phyloP scores from a whole-genome alignment of 2,329 filamentous ascomycete genomes.

The Geosmithia flava region DNA sequence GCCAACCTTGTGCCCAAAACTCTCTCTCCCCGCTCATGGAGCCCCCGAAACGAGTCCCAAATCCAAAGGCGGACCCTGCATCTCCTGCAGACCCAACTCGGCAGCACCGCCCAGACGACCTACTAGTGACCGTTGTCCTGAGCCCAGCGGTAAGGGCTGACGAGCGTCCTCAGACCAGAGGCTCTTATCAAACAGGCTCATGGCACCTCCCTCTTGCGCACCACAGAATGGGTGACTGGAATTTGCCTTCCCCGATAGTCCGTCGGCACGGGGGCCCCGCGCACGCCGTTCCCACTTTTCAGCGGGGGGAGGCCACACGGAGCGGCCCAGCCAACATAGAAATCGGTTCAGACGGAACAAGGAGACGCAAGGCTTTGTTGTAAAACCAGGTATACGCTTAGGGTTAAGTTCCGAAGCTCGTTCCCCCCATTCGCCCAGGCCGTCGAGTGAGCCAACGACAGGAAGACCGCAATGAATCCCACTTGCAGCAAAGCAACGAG shows the following conservation, averaged over 20 bases:
- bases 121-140: constrained; percentile 36
- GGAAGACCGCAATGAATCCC: constrained; percentile 23
- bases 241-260: constrained; percentile 34
- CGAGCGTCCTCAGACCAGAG: constrained; percentile 61
- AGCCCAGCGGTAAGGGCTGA: constrained; percentile 58
- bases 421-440: constrained; percentile 40
- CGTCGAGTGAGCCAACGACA: constrained; percentile 23
- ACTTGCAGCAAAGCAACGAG: constrained; percentile 32
- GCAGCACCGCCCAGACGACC: constrained; percentile 22
- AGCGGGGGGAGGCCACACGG: constrained; percentile 26
- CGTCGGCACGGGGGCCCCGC: constrained; percentile 20
- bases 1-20: constrained; percentile 32
- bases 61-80: constrained; percentile 3
- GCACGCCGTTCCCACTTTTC: constrained; percentile 32
- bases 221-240: constrained; percentile 37
- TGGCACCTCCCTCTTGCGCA: constrained; percentile 51
- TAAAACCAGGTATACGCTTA: constrained; percentile 63
- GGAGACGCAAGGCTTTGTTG: constrained; percentile 50
- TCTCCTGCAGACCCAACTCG: constrained; percentile 6
- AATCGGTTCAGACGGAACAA: constrained; percentile 52
- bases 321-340: constrained; percentile 38
- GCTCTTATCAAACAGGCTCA: constrained; percentile 68
- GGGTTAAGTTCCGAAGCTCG: constrained; percentile 90
- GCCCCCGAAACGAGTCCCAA: not conserved
- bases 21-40: constrained; percentile 5